Percentiles rank a stretch among this genome's conserved stretches.
Conservation (phyloP, 495 filamentous ascomycete species). For the Beverwykella pulmonaria region DNA sequence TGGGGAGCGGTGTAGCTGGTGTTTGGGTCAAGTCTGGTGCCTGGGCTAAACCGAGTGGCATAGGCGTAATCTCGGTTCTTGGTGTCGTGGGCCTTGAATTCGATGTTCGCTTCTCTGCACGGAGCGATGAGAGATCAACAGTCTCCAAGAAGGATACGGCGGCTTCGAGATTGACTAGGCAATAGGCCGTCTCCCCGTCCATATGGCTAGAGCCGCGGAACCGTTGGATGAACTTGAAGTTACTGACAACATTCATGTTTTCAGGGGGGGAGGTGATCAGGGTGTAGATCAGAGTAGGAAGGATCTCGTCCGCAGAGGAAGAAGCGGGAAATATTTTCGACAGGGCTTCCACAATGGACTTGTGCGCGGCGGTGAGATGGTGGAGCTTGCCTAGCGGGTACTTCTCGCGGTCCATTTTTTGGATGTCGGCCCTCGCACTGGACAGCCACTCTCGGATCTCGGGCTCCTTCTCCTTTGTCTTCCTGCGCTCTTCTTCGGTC, state of each 20-base stretch:
- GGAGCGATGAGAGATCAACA: constrained; percentile 87
- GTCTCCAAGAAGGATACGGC: constrained; percentile 96
- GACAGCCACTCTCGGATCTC: constrained; percentile 74
- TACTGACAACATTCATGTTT: constrained; percentile 86
- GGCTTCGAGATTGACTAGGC: constrained; percentile 93
- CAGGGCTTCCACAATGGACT: constrained; percentile 89
- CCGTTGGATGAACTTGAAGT: constrained; percentile 88
- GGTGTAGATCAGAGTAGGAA: constrained; percentile 94
- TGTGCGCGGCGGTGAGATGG: constrained; percentile 84
- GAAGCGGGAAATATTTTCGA: constrained; percentile 75
- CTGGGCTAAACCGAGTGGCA: constrained; percentile 37
- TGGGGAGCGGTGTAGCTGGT: constrained; percentile 42
- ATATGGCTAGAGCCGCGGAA: constrained; percentile 86
- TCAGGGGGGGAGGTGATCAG: constrained; percentile 88
- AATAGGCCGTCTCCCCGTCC: constrained; percentile 93
- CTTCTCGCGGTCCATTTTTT: constrained; percentile 81
- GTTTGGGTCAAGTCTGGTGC: constrained; percentile 39
- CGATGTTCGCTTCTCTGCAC: constrained; percentile 78
- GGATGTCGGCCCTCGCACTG: constrained; percentile 70
- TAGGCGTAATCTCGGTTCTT: constrained; percentile 55
- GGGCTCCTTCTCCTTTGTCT: constrained; percentile 62
- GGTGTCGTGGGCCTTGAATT: constrained; percentile 56
- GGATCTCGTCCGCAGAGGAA: constrained; percentile 93
- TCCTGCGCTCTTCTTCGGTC: constrained; percentile 50
- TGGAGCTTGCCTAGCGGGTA: constrained; percentile 91